Evolutionary conservation across 108 stramenopile genomes (phyloP).

Genomic region (Cyclotella baltica): DNA sequence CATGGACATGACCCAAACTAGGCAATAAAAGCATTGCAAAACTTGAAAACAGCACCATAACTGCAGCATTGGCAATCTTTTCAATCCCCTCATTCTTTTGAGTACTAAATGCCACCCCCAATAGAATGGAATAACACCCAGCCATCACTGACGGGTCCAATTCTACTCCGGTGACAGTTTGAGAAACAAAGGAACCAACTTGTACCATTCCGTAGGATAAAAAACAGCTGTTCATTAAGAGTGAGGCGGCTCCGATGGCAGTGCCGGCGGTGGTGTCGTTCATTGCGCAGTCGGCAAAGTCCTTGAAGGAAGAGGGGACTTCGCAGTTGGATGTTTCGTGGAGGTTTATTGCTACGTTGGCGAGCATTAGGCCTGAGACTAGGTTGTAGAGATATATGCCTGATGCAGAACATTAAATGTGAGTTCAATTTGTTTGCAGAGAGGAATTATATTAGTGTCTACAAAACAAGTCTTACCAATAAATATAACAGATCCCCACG

Average conservation of each 20-base stretch:
- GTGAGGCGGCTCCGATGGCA: constrained; percentile 51
- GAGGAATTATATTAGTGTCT: neutral
- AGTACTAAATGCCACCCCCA: constrained; percentile 44
- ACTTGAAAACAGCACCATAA: constrained; percentile 64
- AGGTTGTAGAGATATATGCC: constrained; percentile 68
- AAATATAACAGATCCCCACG: constrained; percentile 56
- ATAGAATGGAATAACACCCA: constrained; percentile 35
- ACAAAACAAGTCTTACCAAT: constrained; percentile 23
- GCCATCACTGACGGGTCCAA: constrained; percentile 26
- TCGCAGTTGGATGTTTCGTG: constrained; percentile 60
- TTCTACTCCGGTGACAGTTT: constrained; percentile 34
- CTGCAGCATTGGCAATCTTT: constrained; percentile 56
- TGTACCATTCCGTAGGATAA: constrained; percentile 64
- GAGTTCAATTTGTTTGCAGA: neutral
- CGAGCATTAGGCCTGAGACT: constrained; percentile 74
- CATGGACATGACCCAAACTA: constrained; percentile 20
- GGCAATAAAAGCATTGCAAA: constrained; percentile 53
- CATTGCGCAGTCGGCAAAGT: constrained; percentile 73
- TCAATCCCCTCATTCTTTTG: constrained; percentile 58
- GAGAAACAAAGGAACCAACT: constrained; percentile 48
- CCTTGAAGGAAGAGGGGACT: constrained; percentile 72
- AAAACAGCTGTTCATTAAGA: constrained; percentile 65
- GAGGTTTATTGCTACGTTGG: constrained; percentile 78
- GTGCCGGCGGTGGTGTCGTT: constrained; percentile 38
- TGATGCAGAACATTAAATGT: neutral